Percentiles rank a stretch among this genome's conserved stretches.
Evolutionary conservation across 148 eudicot species (phyloP).

Genomic region (Silene uniflora): DNA sequence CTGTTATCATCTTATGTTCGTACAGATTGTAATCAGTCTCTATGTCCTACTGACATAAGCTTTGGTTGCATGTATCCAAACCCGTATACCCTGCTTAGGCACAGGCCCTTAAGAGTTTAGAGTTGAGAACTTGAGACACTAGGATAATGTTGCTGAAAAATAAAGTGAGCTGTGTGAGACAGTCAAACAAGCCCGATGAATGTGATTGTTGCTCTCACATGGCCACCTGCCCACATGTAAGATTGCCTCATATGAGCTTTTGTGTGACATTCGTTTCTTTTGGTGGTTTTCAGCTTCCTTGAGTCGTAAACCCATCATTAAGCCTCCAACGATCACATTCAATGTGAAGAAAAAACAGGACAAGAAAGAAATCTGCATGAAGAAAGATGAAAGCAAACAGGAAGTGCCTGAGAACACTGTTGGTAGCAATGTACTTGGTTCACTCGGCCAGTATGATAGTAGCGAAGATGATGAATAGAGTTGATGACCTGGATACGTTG

Average conservation of each 20-base stretch:
- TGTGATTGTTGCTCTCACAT: no score
- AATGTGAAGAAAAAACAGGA: conserved; percentile 35
- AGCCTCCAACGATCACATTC: conserved; percentile 37
- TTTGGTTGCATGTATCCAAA: no score
- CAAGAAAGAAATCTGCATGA: conserved; percentile 12
- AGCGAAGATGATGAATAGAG: conserved; percentile 45
- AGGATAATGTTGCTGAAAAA: no score
- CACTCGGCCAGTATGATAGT: conserved; percentile 59
- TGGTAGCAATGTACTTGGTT: conserved; percentile 38
- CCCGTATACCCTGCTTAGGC: no score
- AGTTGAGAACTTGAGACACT: no score
- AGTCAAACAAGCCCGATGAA: no score
- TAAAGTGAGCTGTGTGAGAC: no score
- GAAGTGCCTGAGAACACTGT: conserved; percentile 8
- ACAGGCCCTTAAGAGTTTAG: no score
- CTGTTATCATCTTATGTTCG: neutral
- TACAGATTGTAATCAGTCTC: no score
- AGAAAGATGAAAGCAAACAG: conserved; percentile 22
- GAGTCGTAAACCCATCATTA: conserved; percentile 30
- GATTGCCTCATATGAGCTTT: neutral
- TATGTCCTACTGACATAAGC: no score
- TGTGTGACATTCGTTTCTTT: conserved; percentile 5
- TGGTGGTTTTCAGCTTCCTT: conserved; percentile 28
- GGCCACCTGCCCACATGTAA: neutral
- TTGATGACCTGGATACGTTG: no score